Evolutionary conservation across 371 early-diverging fungal genomes (phyloP), one percentile per base, ranked within the genome.

Genomic region (Lichtheimia ramosa): DNA sequence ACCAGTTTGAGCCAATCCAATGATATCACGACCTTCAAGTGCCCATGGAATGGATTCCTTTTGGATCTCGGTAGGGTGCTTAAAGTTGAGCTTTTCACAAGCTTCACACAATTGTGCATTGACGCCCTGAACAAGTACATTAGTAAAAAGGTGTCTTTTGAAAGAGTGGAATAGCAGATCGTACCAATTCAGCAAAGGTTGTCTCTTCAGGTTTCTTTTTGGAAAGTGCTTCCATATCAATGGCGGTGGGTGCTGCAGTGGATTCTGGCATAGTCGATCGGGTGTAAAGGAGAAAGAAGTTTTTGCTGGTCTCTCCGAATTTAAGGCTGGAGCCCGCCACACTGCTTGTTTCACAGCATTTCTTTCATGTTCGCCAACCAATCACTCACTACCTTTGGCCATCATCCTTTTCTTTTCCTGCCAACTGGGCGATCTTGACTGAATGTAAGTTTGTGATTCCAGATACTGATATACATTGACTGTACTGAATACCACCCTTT

Each of bases 1-100:
- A 63, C 99, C 99, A 0, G 99, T 99, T 65, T 96, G 95, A 6
- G 99, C 98, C 34, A 97, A 86, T 27, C 97, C 98, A 64, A 99
- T 97, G 59, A 98, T 88, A 69, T 97, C 96, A 52, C 92, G 84
- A 21, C 93, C 93, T 70, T 92, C 85, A 18, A 96, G 78, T 13
- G 96, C 90, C 84, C 86, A 86, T 23, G 97, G 98, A 62, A 97
- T 93, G 3, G 94, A 83, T 69, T 91, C 90, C 56, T 78, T 78
- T 76, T 97, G 97, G 71, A 97, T 98, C 58, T 93, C 93, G 20
- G 99, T 95, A 2, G 99, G 99, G 50, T 83, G 77, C 62, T 90
- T 95, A 74, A 88, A 96, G 46, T 92, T 92, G 52, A 96, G 82
- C 62, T 89, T 89, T 15, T 83, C 88, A 73, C 96, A 95, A 10